Evolutionary conservation across 202 grass and related monocot species (phyloP), one percentile per base, ranked within the genome.

Genomic region (Zizania palustris): DNA sequence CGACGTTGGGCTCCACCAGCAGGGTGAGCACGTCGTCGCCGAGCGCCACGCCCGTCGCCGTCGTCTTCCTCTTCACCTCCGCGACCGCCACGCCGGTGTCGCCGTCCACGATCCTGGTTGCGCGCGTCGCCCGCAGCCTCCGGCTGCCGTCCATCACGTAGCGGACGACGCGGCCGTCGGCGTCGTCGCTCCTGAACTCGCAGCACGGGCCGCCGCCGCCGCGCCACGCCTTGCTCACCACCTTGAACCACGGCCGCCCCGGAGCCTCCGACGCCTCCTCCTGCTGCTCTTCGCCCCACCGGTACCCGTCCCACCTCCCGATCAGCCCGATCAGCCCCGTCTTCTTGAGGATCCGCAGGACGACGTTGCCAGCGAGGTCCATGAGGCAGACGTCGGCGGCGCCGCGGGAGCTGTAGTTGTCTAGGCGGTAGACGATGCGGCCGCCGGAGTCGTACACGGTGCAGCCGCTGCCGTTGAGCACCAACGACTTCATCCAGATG

Each of bases 401-500:
- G 56, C 85, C 45, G 71, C 73, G 88, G 69, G 75, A 62, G 50
- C 78, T 56, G 59, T 97, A 97, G 88, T 92, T 97, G 76, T 97
- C 91, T 36, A 93, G 91, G 37, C 91, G 88, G 88, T 93, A 93
- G 22, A 87, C 82, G 69, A 97, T 83, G 57, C 65, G 49, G 35
- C 94, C 94, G 55, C 75, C 68, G 37, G 91, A 88, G 78, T 97
- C 74, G 67, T 90, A 97, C 34, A 97, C 86, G 48, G 94, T 90
- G 82, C 94, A 97, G 35, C 91, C 94, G 49, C 88, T 90, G 42
- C 86, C 79, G 71, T 90, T 86, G 69, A 97, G 70, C 44, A 97
- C 84, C 73, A 97, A 82, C 61, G 88, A 97, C 68, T 97, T 97
- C 94, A 97, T 97, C 86, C 91, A 97, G 28, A 97, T 74, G 18